Percentiles rank a stretch among this genome's conserved stretches.
Evolutionary conservation across 495 filamentous ascomycete species (phyloP).

Genomic region (Cryomyces minteri): DNA sequence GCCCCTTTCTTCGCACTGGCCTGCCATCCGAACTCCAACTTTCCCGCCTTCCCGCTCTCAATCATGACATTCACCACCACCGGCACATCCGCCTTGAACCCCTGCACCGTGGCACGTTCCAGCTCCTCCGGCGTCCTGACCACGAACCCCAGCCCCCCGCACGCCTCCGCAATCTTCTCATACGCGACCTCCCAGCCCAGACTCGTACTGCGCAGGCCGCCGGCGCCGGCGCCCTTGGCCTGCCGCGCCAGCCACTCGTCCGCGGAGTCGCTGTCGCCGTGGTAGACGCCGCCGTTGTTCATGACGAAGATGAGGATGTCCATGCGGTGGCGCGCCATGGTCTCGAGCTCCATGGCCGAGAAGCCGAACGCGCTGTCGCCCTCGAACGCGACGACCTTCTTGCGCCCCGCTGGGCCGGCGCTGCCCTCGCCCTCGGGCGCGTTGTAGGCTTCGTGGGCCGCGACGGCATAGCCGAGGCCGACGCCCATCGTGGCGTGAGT

Average conservation of each 20-base stretch:
- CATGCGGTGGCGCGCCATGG: slow-evolving; percentile 42
- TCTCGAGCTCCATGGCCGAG: slow-evolving; percentile 44
- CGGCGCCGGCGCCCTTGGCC: slow-evolving; percentile 15
- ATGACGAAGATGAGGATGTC: slow-evolving; percentile 43
- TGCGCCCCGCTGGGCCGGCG: slow-evolving; percentile 13
- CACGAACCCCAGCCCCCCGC: slow-evolving; percentile 36
- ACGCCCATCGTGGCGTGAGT: slow-evolving; percentile 55
- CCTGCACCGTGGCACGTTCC: slow-evolving; percentile 30
- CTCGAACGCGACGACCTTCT: slow-evolving; percentile 43
- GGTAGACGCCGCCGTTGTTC: slow-evolving; percentile 48
- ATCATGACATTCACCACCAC: slow-evolving; percentile 43
- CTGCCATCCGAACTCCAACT: slow-evolving; percentile 17
- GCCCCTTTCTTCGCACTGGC: neutral
- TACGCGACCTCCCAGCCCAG: slow-evolving; percentile 40
- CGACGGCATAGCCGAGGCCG: slow-evolving; percentile 44
- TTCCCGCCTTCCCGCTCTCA: slow-evolving; percentile 32
- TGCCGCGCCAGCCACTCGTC: slow-evolving; percentile 25
- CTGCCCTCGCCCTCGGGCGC: slow-evolving; percentile 6
- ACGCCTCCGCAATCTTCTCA: slow-evolving; percentile 37
- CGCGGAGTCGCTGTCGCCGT: slow-evolving; percentile 28
- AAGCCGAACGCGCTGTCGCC: slow-evolving; percentile 48
- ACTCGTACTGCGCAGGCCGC: slow-evolving; percentile 32
- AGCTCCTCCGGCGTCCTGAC: slow-evolving; percentile 36
- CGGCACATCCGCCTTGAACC: slow-evolving; percentile 28
- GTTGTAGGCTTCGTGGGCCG: slow-evolving; percentile 43